Base-by-base conservation (phyloP, 805 yeast species). In the Saccharomyces eubayanus region DNA sequence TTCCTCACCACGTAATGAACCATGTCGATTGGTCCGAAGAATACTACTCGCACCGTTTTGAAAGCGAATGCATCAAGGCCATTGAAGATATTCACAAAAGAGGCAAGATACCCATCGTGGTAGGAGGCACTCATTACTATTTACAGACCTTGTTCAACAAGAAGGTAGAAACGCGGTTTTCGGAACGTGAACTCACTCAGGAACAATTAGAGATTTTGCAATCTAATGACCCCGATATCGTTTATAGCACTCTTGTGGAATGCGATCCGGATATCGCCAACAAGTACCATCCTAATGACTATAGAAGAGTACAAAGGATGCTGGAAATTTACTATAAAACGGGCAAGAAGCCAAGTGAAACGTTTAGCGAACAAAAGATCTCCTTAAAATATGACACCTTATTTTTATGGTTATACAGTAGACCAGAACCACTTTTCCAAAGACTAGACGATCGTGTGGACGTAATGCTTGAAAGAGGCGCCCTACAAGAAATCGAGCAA, bases 121-220 rank as follows among this genome's bases (percentile, higher is more conserved):
- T 94, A 1, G 99, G 99, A 5, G 99, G 99, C 0, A 94, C 99
- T 0, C 97, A 91, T 65, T 94, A 94, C 68, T 94, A 94, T 66
- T 73, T 89, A 40, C 97, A 88, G 68, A 82, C 87, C 8, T 66
- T 92, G 6, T 88, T 91, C 65, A 75, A 79, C 43, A 88, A 89
- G 62, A 82, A 81, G 54, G 53, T 57, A 0, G 56, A 52, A 12
- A 30, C 51, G 10, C 51, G 43, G 11, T 47, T 48, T 3, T 53
- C 54, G 6, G 51, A 57, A 28, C 52, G 58, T 10, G 52, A 51
- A 6, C 49, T 60, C 1, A 66, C 75, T 10, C 46, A 57, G n/a
- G 68, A 69, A 11, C 75, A 80, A 61, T 29, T 31, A 46, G 63
- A 58, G 0, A 66, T 86, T 2, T 72, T 89, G 14, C 79, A 85